These are phyloP conservation scores for Silene conica DNA, from an alignment of 148 eudicot genomes.

Conservation along the genomic window DNA sequence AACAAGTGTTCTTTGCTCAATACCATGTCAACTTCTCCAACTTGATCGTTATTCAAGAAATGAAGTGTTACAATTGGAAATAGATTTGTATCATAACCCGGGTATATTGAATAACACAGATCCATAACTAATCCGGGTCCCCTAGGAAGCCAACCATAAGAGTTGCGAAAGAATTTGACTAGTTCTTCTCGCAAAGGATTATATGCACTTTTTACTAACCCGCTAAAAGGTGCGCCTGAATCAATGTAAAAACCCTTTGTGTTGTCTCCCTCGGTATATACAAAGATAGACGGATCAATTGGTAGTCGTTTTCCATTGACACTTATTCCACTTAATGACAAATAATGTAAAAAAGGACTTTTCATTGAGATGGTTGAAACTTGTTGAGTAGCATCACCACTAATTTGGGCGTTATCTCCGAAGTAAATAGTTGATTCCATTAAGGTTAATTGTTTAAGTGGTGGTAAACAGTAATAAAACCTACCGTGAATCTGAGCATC, in stretches of 20 bases:
- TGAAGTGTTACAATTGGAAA: not conserved
- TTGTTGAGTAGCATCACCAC: not conserved
- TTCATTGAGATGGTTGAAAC: not conserved
- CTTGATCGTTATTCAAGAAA: not conserved
- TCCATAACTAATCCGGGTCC: not conserved
- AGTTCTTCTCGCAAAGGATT: not conserved
- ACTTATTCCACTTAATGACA: not conserved
- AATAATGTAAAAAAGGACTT: not conserved
- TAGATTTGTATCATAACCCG: too few relatives aligned
- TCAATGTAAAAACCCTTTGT: constrained; percentile 6
- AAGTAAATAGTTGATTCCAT: not conserved
- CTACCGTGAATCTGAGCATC: constrained; percentile 6
- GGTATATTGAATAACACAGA: too few relatives aligned
- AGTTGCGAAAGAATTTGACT: not conserved
- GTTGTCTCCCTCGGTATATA: not conserved
- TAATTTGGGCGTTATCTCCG: constrained; percentile 7
- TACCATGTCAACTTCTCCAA: not conserved
- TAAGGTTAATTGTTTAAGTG: not conserved
- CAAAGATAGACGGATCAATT: not conserved
- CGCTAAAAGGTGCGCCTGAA: constrained; percentile 5
- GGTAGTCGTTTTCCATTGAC: not conserved
- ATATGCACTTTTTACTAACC: not conserved
- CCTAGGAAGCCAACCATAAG: not conserved
- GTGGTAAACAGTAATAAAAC: constrained; percentile 10
- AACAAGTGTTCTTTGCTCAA: not conserved